phyloP scores from a whole-genome alignment of 202 grass and related monocot species.

The Miscanthus sacchariflorus region DNA sequence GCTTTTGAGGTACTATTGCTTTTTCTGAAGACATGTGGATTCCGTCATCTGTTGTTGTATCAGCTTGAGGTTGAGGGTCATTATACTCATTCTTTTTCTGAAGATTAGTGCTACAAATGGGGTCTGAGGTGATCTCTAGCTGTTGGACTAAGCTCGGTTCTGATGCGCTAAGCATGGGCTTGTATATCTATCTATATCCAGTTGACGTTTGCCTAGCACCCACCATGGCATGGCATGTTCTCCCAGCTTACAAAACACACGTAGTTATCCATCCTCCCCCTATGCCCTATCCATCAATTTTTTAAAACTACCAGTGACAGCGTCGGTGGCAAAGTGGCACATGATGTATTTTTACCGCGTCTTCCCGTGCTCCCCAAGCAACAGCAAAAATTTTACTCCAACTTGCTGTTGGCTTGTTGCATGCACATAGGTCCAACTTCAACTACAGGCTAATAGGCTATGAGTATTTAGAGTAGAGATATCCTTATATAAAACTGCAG shows the following conservation, averaged over 20 bases:
- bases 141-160: conserved; percentile 33
- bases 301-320: neutral
- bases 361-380: no score
- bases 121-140: neutral
- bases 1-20: neutral
- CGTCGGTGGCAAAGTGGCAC: conserved; percentile 4
- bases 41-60: conserved; percentile 25
- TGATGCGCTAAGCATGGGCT: conserved; percentile 39
- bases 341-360: conserved; percentile 25
- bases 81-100: neutral
- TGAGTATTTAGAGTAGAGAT: no score
- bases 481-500: neutral
- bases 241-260: conserved; percentile 8
- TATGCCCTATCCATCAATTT: neutral
- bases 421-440: neutral
- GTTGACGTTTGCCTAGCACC: conserved; percentile 40
- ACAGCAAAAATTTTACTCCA: no score
- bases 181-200: neutral
- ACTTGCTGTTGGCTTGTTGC: no score
- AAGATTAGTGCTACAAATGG: conserved; percentile 3
- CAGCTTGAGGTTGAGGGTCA: neutral
- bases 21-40: conserved; percentile 8
- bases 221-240: conserved; percentile 38
- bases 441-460: neutral
- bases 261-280: conserved; percentile 26